Base-by-base conservation (phyloP, 2,329 filamentous ascomycete genomes). In the Emmonsiellopsis sp. region DNA sequence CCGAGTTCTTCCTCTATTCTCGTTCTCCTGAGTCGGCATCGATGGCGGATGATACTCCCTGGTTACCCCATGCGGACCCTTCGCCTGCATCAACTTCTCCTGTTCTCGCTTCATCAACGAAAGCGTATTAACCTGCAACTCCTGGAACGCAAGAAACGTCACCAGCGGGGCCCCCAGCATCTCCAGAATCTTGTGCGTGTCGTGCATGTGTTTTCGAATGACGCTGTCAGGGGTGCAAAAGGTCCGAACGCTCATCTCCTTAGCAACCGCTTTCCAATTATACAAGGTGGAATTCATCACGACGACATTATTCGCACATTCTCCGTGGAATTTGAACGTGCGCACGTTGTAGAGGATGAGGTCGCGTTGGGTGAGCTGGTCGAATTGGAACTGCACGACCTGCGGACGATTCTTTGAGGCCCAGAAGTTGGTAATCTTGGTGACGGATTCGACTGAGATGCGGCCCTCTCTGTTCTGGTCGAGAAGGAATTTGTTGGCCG, bases 321-420 rank as follows among this genome's bases (percentile, higher is more conserved):
- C 64, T 6, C 74, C 74, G 47, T 72, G 67, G 58, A 80, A 79
- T 6, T 66, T 62, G 56, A 80, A 66, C 6, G 63, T 70, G 13
- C 70, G 64, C 47, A 76, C 63, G 56, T 79, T 78, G 45, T 67
- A 63, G 9, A 68, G 58, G 53, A 80, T 71, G 5, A 80, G 62
- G 17, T 74, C 69, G 9, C 71, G 68, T 58, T 80, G 77, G 7
- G 75, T 78, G 17, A 63, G 62, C 61, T 78, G 74, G 60, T 79
- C 76, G 58, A 77, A 80, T 57, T 73, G 71, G 60, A 80, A 80
- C 55, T 79, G 73, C 7, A 71, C 65, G 21, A 79, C 75, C 42
- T 69, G 67, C 13, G 74, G 71, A 9, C 75, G 65, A 48, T 76
- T 75, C 53, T 74, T 76, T 1, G 68, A 66, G 34, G 63, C 65